Evolutionary conservation across 1,139 yeast genomes (phyloP).

Genomic region (Yamadazyma conglobata): DNA sequence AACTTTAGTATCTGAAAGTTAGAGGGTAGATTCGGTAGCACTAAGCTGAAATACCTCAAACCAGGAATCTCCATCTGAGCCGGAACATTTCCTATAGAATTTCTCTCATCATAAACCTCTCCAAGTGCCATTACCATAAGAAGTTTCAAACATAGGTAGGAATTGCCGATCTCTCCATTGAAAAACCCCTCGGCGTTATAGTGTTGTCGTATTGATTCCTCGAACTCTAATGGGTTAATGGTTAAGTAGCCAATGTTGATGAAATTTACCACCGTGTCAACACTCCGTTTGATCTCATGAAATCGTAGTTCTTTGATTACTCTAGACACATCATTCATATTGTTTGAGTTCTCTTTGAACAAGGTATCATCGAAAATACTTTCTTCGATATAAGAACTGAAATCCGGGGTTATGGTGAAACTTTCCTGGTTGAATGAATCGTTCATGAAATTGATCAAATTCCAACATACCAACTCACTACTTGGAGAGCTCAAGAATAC

Average conservation of each 20-base stretch:
- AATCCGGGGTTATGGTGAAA: slow-evolving; percentile 21
- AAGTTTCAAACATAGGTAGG: slow-evolving; percentile 20
- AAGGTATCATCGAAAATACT: slow-evolving; percentile 19
- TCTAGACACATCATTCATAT: slow-evolving; percentile 3
- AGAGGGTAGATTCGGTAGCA: slow-evolving; percentile 22
- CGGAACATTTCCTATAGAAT: slow-evolving; percentile 7
- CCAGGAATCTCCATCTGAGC: slow-evolving; percentile 18
- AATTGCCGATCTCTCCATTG: slow-evolving; percentile 1
- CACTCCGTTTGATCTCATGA: slow-evolving; percentile 5
- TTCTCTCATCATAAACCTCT: slow-evolving; percentile 17
- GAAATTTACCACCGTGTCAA: slow-evolving; percentile 19
- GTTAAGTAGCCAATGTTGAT: slow-evolving; percentile 26
- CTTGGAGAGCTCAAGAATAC: slow-evolving; percentile 26
- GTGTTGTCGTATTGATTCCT: slow-evolving; percentile 12
- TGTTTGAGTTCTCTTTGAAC: slow-evolving; percentile 3
- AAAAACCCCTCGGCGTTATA: slow-evolving; percentile 15
- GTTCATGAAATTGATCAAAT: slow-evolving; percentile 19
- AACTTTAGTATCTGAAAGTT: slow-evolving; percentile 15
- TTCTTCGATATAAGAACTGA: slow-evolving; percentile 25
- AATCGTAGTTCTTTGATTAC: slow-evolving; percentile 1
- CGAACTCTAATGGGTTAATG: slow-evolving; percentile 20
- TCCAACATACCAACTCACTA: slow-evolving; percentile 27
- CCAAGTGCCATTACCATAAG: slow-evolving; percentile 24
- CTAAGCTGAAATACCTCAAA: slow-evolving; percentile 19
- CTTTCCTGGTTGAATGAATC: slow-evolving; percentile 9